These are phyloP conservation scores for Taxillus chinensis DNA, from an alignment of 164 flowering plant species.

Conservation along the genomic window DNA sequence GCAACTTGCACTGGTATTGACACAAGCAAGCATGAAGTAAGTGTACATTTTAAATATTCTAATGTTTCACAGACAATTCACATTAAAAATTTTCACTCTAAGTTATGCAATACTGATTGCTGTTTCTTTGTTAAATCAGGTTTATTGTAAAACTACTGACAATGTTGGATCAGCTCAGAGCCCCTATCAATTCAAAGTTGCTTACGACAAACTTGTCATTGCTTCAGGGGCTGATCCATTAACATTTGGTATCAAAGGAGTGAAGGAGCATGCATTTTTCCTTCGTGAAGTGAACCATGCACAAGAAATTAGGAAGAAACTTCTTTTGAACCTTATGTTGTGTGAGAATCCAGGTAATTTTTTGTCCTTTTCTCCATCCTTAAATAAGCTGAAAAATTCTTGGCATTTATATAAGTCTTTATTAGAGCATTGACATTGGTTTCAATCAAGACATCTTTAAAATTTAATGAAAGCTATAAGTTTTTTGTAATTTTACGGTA, in stretches of 20 bases:
- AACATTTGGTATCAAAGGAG: conserved; percentile 80
- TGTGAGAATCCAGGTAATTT: conserved; percentile 64
- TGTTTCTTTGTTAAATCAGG: conserved; percentile 26
- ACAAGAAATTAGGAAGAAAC: conserved; percentile 82
- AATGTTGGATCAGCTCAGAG: conserved; percentile 25
- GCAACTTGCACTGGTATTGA: conserved; percentile 61
- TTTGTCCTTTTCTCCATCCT: not conserved
- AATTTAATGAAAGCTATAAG: too few relatives aligned
- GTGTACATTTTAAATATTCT: conserved; percentile 10
- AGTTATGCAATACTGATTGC: not conserved
- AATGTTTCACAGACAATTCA: not conserved
- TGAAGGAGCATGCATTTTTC: conserved; percentile 66
- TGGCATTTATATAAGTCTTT: not conserved
- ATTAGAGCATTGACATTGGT: too few relatives aligned
- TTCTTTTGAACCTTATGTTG: conserved; percentile 78
- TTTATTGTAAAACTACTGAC: conserved; percentile 52
- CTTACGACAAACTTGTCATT: conserved; percentile 89
- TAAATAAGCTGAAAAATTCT: not conserved
- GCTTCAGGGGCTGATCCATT: conserved; percentile 77
- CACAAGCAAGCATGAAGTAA: conserved; percentile 61
- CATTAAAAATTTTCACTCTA: not conserved
- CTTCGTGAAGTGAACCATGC: conserved; percentile 86
- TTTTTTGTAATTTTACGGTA: too few relatives aligned
- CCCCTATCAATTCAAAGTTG: conserved; percentile 54
- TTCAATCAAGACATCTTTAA: too few relatives aligned